Conservation (phyloP, 2,329 filamentous ascomycete genomes). For the Sporothrix mexicana region DNA sequence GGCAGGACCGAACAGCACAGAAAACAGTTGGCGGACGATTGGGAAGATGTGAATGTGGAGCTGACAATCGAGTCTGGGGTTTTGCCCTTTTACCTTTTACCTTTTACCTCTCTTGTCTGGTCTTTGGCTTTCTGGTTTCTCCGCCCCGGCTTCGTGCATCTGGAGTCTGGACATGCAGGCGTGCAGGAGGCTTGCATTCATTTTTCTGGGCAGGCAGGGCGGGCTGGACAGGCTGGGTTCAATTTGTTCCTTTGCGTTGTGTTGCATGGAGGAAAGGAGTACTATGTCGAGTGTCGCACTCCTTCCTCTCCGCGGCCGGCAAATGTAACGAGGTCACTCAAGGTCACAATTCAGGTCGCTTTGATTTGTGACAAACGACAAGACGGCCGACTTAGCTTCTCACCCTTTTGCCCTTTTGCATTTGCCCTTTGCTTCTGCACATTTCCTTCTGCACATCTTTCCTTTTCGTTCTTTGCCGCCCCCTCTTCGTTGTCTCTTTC, state of each 20-base stretch:
- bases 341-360: not conserved
- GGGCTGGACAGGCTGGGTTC: too few species aligned
- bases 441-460: not conserved
- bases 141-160: slow-evolving; percentile 1
- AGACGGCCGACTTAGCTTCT: slow-evolving; percentile 5
- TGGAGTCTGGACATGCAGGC: not conserved
- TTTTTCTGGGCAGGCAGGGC: too few species aligned
- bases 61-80: too few species aligned
- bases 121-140: not conserved
- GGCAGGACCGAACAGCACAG: not conserved
- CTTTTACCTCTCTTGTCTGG: not conserved
- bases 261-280: not conserved
- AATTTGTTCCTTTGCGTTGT: not conserved
- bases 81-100: too few species aligned
- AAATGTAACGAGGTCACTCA: not conserved
- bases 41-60: not conserved
- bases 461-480: not conserved
- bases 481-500: not conserved
- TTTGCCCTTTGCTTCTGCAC: not conserved
- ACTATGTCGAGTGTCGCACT: not conserved
- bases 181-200: not conserved
- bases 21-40: not conserved
- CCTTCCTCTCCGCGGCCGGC: slow-evolving; percentile 11
- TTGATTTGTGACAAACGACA: not conserved
- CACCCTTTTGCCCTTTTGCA: not conserved